These are phyloP conservation scores for Pestalotiopsis sp. DNA, from an alignment of 2,329 filamentous ascomycete genomes.

Conservation along the genomic window DNA sequence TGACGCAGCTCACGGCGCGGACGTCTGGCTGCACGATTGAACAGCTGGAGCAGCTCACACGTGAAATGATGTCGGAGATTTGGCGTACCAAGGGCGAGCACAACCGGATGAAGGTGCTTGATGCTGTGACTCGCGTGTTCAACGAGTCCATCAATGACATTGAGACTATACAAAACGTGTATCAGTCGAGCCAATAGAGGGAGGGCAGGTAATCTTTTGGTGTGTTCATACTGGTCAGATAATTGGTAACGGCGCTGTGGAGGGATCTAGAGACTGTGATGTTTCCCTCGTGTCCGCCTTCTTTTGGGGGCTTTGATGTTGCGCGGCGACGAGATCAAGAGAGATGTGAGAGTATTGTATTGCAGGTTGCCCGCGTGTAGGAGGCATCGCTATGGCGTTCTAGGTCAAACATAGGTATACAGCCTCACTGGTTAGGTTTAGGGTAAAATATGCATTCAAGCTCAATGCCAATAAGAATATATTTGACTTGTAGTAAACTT, in stretches of 20 bases:
- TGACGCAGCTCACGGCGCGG: slow-evolving; percentile 63
- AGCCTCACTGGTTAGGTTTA: neutral
- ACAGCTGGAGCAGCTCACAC: slow-evolving; percentile 92
- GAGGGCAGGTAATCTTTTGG: neutral
- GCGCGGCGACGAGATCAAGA: neutral
- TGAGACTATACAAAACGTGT: slow-evolving; percentile 51
- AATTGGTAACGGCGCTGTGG: neutral
- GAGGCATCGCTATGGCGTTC: neutral
- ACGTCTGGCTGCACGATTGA: slow-evolving; percentile 85
- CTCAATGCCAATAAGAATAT: neutral
- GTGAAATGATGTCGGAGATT: slow-evolving; percentile 85
- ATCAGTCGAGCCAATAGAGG: slow-evolving; percentile 45
- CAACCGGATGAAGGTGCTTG: slow-evolving; percentile 77
- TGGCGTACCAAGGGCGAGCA: slow-evolving; percentile 81
- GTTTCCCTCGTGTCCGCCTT: too few species aligned
- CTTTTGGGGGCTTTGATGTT: neutral
- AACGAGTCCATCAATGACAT: slow-evolving; percentile 76
- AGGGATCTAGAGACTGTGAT: neutral
- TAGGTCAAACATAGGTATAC: neutral
- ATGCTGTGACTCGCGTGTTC: slow-evolving; percentile 68
- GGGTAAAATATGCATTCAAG: neutral
- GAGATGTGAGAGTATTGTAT: neutral
- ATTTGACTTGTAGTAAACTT: neutral
- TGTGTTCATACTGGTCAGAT: neutral
- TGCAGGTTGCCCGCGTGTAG: neutral